Percentiles rank a stretch among this genome's conserved stretches.
Conservation (phyloP, 345 rosid species). For the Citrus sp. region DNA sequence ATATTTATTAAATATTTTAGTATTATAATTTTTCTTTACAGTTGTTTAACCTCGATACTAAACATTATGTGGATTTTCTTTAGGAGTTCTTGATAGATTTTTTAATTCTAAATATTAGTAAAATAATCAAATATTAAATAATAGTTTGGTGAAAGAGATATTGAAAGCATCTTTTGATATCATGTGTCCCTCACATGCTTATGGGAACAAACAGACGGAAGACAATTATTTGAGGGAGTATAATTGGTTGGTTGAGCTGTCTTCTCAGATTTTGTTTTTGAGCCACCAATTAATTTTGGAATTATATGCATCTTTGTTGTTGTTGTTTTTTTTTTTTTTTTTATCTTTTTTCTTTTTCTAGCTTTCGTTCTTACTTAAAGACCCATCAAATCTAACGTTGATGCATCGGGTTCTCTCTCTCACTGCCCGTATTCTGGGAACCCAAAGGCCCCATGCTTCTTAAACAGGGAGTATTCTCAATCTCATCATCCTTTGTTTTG, state of each 20-base stretch:
- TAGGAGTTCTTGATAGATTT: too few species aligned
- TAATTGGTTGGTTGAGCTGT: conserved; percentile 19
- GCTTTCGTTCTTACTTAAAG: not conserved
- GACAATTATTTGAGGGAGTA: not conserved
- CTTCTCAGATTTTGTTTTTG: conserved; percentile 16
- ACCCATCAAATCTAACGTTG: conserved; percentile 7
- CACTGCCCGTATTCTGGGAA: conserved; percentile 1
- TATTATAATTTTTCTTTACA: too few species aligned
- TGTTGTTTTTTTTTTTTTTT: too few species aligned
- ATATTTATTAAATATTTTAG: too few species aligned
- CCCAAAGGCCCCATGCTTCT: conserved; percentile 9
- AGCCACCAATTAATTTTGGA: conserved; percentile 1
- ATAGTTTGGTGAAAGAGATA: not conserved
- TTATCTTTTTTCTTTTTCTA: too few species aligned
- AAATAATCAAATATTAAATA: too few species aligned
- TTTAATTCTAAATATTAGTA: too few species aligned
- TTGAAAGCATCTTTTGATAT: not conserved
- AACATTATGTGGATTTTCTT: accelerated
- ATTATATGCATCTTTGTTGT: not conserved
- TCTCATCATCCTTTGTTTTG: too few species aligned
- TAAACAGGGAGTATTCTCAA: conserved; percentile 1
- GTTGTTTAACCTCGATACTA: accelerated
- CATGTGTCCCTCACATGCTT: not conserved
- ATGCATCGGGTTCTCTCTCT: conserved; percentile 9
- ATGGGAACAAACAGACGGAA: not conserved